Base-by-base conservation (phyloP, 1,139 yeast genomes). In the Casaregolazyma lundiana region DNA sequence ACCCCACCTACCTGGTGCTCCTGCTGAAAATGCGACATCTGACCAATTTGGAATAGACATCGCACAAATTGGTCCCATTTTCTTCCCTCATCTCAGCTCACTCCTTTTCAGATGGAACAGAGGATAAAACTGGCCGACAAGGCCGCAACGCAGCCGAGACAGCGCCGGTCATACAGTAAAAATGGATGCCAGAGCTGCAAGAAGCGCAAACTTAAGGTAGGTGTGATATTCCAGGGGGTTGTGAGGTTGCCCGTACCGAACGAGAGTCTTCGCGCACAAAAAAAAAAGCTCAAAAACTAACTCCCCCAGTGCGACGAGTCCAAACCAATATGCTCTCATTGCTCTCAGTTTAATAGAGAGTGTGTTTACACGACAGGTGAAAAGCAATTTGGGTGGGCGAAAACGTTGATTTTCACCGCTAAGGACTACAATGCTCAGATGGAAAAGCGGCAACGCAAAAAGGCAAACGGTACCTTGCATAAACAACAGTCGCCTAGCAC, bases 121-220 rank as follows among this genome's bases (percentile, higher is more conserved):
- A 26, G 13, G 13, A 13, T n/a, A 15, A 26, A 15, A 26, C 13
- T 15, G 11, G 32, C 16, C 4, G 32, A 26, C 13, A 26, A 26
- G 32, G 15, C 32, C 3, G 32, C 15, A 6, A 11, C 32, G 32
- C 32, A 7, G 13, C 19, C 35, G 4, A 24, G 43, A n/a, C 38
- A 34, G 34, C 18, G 36, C 19, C 32, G 52, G 7, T 44, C 48
- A 51, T 80, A 80, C 57, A 74, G 80, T 41, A 65, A 84, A 41
- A 76, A 75, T 35, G 88, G 87, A 2, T 81, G 88, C 55, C 64
- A 67, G 17, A 84, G 79, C 58, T 81, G 88, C 61, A 80, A 80
- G 58, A 62, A 80, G 42, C 65, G 86, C 43, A 78, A 80, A 57
- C 73, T 78, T 66, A 81, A 81, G 43, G 43, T 40, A 15, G 4